Base-by-base conservation (phyloP, 2,329 filamentous ascomycete species). In the Stagonosporopsis cucurbitacearum region DNA sequence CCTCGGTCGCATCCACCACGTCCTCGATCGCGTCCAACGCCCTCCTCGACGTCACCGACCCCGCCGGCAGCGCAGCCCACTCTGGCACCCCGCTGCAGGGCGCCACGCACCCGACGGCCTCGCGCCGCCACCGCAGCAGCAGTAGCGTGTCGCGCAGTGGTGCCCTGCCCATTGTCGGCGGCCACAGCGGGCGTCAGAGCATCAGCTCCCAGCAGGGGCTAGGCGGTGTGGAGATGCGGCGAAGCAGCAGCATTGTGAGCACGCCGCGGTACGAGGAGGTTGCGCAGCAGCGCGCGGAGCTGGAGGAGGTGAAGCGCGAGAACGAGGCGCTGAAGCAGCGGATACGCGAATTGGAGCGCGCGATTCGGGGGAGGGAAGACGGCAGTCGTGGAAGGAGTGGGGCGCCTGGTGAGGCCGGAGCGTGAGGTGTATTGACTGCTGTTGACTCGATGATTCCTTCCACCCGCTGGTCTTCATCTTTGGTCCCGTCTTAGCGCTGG, bases 1-100 rank as follows among this genome's bases (percentile, higher is more conserved):
- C 84, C 6, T 87, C 84, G 1, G 85, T 87, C 25, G 84, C 84
- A 44, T 87, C 84, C 8, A 88, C 84, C 30, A 68, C 77, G 39
- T 75, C 82, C 9, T 85, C 83, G n/a, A 83, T 83, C 9, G 80
- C 81, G 33, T 85, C 83, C 3, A 71, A 81, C 54, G 73, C 73
- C 17, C 69, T 78, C 15, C 68, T 79, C 28, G 77, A 80, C 56
- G 73, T 75, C 32, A 79, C 81, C 40, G 83, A 85, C 44, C 69
- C 77, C 1, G 40, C 40, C 12, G 45, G 52, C 40, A 75, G 74
- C 40, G 83, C 62, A 68, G 70, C 64, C 66, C 77, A 55, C 67
- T 78, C 46, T 62, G 79, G 69, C 19, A 63, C 77, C 50, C 43
- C 50, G 4, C 69, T 82, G 49, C 75, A 77, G 20, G 80, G 79